Conservation (phyloP, 495 filamentous ascomycete species). For the Aspergillus wentii region DNA sequence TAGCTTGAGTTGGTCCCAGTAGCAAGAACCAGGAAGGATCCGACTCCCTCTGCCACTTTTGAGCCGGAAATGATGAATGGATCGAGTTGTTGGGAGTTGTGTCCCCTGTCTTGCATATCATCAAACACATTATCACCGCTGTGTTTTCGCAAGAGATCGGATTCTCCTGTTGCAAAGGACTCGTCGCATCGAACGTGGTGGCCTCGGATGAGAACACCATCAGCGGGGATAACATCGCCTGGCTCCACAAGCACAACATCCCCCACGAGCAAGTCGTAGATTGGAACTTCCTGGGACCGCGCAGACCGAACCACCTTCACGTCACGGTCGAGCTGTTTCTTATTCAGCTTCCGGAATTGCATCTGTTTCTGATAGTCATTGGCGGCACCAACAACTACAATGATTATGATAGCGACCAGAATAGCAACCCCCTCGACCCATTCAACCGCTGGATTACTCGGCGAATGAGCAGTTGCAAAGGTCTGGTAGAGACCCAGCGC, state of each 20-base stretch:
- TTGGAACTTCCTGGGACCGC: slow-evolving; percentile 58
- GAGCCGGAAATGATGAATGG: slow-evolving; percentile 72
- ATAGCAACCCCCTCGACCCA: slow-evolving; percentile 69
- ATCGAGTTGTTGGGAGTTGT: slow-evolving; percentile 13
- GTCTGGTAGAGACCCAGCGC: slow-evolving; percentile 60
- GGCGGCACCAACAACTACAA: slow-evolving; percentile 54
- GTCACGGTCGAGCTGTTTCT: slow-evolving; percentile 52
- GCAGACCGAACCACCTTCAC: slow-evolving; percentile 66
- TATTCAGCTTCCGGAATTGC: slow-evolving; percentile 55
- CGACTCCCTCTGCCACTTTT: slow-evolving; percentile 76
- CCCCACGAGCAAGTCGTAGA: slow-evolving; percentile 67
- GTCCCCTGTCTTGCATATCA: slow-evolving; percentile 15
- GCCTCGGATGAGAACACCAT: slow-evolving; percentile 62
- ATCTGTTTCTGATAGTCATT: slow-evolving; percentile 64
- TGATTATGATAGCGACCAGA: slow-evolving; percentile 59
- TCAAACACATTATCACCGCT: slow-evolving; percentile 51
- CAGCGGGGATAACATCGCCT: slow-evolving; percentile 70
- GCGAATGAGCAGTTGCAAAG: slow-evolving; percentile 17
- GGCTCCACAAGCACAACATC: slow-evolving; percentile 72
- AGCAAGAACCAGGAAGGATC: slow-evolving; percentile 69
- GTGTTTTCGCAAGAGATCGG: slow-evolving; percentile 60
- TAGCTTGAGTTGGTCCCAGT: slow-evolving; percentile 73
- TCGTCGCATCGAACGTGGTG: slow-evolving; percentile 64
- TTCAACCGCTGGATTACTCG: slow-evolving; percentile 44
- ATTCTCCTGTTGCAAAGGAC: slow-evolving; percentile 68